Base-by-base conservation (phyloP, 306 rosid genomes). In the Begonia loranthoides region DNA sequence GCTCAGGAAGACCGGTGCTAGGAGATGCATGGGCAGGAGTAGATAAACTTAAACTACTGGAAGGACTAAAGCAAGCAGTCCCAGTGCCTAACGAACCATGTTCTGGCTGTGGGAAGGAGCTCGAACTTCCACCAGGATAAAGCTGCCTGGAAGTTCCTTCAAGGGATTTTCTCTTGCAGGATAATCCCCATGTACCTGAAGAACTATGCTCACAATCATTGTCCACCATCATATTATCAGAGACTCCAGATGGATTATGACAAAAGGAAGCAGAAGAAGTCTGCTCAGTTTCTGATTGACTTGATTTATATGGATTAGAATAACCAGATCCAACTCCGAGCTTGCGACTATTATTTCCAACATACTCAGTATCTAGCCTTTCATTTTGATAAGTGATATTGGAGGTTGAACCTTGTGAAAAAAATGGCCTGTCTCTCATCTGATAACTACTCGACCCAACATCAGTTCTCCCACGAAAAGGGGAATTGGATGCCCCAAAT, bases 81-180 rank as follows among this genome's bases (percentile, higher is more conserved):
- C 51, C 57, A 17, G 70, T 33, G 57, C 71, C 65, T 93, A 78
- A 73, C 22, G 52, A 60, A 56, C 61, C 59, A 66, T 60, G 70
- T 66, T 71, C 93, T 56, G 75, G 51, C 65, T 75, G 83, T 14
- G 65, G 52, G 52, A 62, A 61, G 38, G 83, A 70, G 76, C 76
- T 77, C 43, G 88, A 87, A 64, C 80, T 77, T 68, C 71, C 86
- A 50, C 77, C 79, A 13, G 72, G 49, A 59, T 73, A 70, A 34
- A 77, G 66, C 59, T 79, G 86, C 49, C 70, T 63, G 60, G 95
- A 75, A 65, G 78, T 77, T 58, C 76, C 85, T 74, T 87, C 93
- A 66, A 82, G 70, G 50, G 89, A 63, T 74, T 82, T 87, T 58
- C 95, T 72, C 76, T 87, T 87, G 78, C 95, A 79, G 41, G 86